Evolutionary conservation across 805 yeast genomes (phyloP), one percentile per base, ranked within the genome.

Genomic region (Candida nemodendra): DNA sequence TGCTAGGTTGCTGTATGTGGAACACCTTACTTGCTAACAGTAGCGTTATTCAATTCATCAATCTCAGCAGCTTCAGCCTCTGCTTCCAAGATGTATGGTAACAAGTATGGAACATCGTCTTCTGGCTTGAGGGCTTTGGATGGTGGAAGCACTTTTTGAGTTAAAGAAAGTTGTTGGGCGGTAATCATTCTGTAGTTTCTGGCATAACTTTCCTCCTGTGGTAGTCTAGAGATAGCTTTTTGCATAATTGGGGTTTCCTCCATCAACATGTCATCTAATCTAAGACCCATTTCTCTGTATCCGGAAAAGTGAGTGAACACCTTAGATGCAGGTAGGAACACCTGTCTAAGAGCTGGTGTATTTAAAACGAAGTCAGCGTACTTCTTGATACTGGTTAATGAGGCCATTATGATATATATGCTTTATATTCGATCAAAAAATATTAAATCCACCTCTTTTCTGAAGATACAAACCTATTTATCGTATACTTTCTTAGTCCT

Each of bases 61-160:
- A 83, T 88, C 74, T 93, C 99, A 48, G 76, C 72, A 34, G 81
- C 83, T 67, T 87, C 97, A 56, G 86, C 87, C 73, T 93, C 98
- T 45, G 91, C 95, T 74, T 93, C 97, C 59, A 90, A 76, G 46
- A 93, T 71, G 72, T 84, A 85, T 53, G 96, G 97, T 43, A 85
- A 67, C 61, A 93, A 74, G 71, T 89, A 90, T 54, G 84, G 84
- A 41, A 68, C 66, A 65, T 87, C 95, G 47, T 91, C 91, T 59
- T 80, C 86, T 21, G 88, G 78, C 64, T 80, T 78, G 46, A 86
- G 71, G 56, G 82, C 84, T 68, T 91, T 82, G 58, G 76, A 75
- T 46, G 78, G 73, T 56, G 98, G 95, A 56, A 93, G 76, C 45
- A 93, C 67, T 58, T 85, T 89, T 65, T 88, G 95, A 40, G 90